phyloP scores from a whole-genome alignment of 257 asterid genomes.

The Solanum ossicruentum region DNA sequence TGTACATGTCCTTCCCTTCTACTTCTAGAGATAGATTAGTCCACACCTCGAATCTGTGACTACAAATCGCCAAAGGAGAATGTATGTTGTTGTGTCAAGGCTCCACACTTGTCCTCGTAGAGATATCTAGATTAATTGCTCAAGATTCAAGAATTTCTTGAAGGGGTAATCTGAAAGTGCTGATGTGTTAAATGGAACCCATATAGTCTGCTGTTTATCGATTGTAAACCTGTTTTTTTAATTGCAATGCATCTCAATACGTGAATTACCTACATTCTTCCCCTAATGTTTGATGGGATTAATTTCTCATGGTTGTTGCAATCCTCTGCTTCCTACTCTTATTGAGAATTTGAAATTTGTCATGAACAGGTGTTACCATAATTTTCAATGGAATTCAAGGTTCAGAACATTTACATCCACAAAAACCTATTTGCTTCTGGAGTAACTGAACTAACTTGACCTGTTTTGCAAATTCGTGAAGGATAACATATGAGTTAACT shows the following conservation, averaged over 20 bases:
- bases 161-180: slow-evolving; percentile 19
- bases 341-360: not conserved
- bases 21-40: not conserved
- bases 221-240: not conserved
- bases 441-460: not conserved
- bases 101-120: not conserved
- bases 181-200: not conserved
- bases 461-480: not conserved
- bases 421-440: not conserved
- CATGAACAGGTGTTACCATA: not conserved
- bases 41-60: not conserved
- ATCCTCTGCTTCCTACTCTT: not conserved
- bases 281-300: not conserved
- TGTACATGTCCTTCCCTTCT: not conserved
- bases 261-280: not conserved
- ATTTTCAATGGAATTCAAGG: not conserved
- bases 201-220: not conserved
- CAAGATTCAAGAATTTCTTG: not conserved
- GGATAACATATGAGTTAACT: not conserved
- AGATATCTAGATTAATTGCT: not conserved
- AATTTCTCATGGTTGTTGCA: not conserved
- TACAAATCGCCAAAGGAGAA: not conserved
- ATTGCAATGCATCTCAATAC: not conserved
- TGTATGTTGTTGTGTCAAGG: not conserved
- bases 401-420: not conserved